Base-by-base conservation (phyloP, 176 grass and related monocot species). In the Aegilops umbellulata region DNA sequence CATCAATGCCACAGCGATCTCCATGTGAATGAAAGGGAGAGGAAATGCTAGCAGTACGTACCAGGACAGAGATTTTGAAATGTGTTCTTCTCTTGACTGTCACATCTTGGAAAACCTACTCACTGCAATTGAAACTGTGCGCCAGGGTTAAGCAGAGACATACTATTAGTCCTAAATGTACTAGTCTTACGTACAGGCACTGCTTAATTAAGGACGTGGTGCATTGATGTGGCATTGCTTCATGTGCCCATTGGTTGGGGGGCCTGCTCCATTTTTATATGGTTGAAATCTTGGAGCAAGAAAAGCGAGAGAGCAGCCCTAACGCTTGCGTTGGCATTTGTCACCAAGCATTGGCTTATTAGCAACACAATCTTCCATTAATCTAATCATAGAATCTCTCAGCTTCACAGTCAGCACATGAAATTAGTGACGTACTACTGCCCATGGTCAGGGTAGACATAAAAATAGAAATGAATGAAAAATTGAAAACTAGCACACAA, bases 271-370 rank as follows among this genome's bases (percentile, higher is more conserved):
- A 60, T 44, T 83, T 79, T 36, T 87, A 46, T 86, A 42, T 42
- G 29, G 81, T 80, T 91, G 76, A 81, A 87, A 76, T 76, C 76
- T 31, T 4, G 89, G 74, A 74, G 64, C 16, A 84, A 78, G 24
- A 74, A 69, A 42, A 61, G 47, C 31, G 24, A 31, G 15, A 23
- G 57, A 30, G 8, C 22, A 72, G 60, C 31, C 19, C 25, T 87
- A 79, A 80, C 85, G 81, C 82, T 87, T 83, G 80, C 84, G 80
- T 90, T 84, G 81, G 76, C 89, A 87, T 90, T 90, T 87, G 84
- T 68, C 84, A 74, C 11, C 76, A 87, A 87, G 64, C 68, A 8
- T 87, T 87, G 85, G 75, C 80, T 75, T 26, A 84, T 84, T 64
- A 81, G 85, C 36, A 77, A 3, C 22, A 81, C 36, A 67, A 85